These are phyloP conservation scores for Diversispora epigaea DNA, from an alignment of 192 early-diverging fungal genomes.

Conservation along the genomic window DNA sequence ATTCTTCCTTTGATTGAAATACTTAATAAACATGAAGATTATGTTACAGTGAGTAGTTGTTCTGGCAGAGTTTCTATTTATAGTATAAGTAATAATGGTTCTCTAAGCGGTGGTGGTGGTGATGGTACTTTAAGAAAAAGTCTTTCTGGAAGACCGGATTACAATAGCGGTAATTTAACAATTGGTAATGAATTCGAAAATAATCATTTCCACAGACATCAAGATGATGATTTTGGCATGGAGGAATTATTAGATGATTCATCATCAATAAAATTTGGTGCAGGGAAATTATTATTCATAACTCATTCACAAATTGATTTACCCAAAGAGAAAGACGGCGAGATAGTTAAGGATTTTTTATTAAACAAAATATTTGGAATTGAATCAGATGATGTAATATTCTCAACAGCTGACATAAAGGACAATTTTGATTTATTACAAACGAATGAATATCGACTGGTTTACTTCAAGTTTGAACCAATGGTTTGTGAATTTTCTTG, in stretches of 20 bases:
- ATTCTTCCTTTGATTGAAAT: constrained; percentile 48
- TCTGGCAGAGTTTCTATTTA: constrained; percentile 54
- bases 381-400: constrained; percentile 28
- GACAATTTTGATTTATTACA: background rate
- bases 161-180: background rate
- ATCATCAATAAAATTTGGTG: constrained; percentile 37
- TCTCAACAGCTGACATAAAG: background rate
- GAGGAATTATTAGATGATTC: constrained; percentile 27
- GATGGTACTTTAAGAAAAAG: background rate
- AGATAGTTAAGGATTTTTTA: constrained; percentile 32
- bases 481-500: constrained; percentile 39
- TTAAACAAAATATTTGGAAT: constrained; percentile 40
- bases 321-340: constrained; percentile 25
- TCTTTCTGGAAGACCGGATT: background rate
- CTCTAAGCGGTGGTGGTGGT: background rate
- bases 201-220: constrained; percentile 25
- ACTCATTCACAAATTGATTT: constrained; percentile 47
- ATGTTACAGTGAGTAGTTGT: constrained; percentile 55
- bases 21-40: constrained; percentile 53
- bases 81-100: constrained; percentile 39
- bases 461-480: constrained; percentile 58
- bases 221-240: constrained; percentile 32
- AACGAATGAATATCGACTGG: constrained; percentile 33
- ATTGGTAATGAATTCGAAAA: constrained; percentile 26
- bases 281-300: constrained; percentile 53